phyloP scores from a whole-genome alignment of 345 rosid species.

The Citrus sp. region DNA sequence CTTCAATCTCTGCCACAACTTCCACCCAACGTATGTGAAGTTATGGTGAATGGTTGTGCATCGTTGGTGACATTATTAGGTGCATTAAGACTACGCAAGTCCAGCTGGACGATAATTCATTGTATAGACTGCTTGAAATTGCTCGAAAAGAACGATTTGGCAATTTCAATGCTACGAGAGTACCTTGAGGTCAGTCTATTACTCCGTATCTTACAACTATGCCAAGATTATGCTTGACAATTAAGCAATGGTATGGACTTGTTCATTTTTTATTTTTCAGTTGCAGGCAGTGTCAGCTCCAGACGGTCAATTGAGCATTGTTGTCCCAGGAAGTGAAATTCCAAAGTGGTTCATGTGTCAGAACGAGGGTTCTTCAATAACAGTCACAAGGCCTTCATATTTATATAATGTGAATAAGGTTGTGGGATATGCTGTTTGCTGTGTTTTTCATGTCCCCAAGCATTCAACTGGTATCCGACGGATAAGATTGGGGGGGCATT shows the following conservation, averaged over 20 bases:
- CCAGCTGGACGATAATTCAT: background rate
- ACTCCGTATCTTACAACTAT: background rate
- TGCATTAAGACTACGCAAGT: background rate
- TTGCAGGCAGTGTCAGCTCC: background rate
- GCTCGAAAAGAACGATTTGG: background rate
- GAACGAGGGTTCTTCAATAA: background rate
- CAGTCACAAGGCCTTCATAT: background rate
- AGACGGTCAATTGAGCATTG: rapidly evolving
- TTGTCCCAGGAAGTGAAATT: too few species aligned
- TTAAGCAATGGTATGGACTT: too few species aligned
- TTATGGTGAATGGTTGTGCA: background rate
- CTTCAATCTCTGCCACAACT: too few species aligned
- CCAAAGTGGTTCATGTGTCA: too few species aligned
- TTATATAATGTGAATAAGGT: too few species aligned
- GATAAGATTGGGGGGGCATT: too few species aligned
- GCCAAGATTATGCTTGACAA: too few species aligned
- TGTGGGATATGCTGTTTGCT: background rate
- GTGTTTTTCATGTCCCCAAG: background rate
- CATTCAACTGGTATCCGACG: too few species aligned
- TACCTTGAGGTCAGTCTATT: background rate
- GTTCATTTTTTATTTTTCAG: background rate
- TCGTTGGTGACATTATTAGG: constrained; percentile 13
- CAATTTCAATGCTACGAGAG: background rate
- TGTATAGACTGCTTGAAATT: constrained; percentile 4
- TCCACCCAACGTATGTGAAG: too few species aligned